Base-by-base conservation (phyloP, 139 green algal species). In the Spirogloea muscicola region DNA sequence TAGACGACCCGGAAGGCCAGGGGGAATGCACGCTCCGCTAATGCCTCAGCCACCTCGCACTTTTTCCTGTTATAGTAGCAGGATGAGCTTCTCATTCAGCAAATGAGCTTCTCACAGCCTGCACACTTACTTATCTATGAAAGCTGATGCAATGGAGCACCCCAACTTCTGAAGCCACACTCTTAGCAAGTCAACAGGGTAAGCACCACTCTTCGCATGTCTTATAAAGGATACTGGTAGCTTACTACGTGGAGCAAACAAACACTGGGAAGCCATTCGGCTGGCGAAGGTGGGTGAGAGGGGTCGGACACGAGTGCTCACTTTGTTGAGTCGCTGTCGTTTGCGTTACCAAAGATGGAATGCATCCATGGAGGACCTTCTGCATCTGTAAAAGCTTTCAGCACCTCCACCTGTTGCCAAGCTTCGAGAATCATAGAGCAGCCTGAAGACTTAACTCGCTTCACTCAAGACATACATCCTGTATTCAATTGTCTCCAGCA, bases 291-390 rank as follows among this genome's bases (percentile, higher is more conserved):
- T 25, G 43, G 13, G 43, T 10, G 43, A 13, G 43, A 51, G 13
- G 10, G 43, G 43, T 10, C 10, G 13, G 43, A 13, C 10, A 51
- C 43, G 43, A 51, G 43, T 13, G 43, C 43, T 25, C 43, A 13
- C 55, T 42, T 16, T 64, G 10, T n/a, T 58, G 65, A 74, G 65
- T 74, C 34, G 13, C 49, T 5, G 65, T 74, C 65, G 55, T 74
- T 74, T 9, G 65, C 49, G 55, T 74, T 74, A 37, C 65, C 65
- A 73, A 74, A 74, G 13, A 74, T 21, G 7, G 65, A 74, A 6
- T 60, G 9, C 55, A 13, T 74, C 65, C 65, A 74, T 6, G 65
- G 65, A 5, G 44, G 51, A 21, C 44, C 55, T 5, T 68, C 51
- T 6, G 16, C 51, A n/a, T 74, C 49, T 6, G n/a, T 25, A 6